These are phyloP conservation scores for Coemansia sp. DNA, from an alignment of 371 early-diverging fungal species.

Conservation along the genomic window DNA sequence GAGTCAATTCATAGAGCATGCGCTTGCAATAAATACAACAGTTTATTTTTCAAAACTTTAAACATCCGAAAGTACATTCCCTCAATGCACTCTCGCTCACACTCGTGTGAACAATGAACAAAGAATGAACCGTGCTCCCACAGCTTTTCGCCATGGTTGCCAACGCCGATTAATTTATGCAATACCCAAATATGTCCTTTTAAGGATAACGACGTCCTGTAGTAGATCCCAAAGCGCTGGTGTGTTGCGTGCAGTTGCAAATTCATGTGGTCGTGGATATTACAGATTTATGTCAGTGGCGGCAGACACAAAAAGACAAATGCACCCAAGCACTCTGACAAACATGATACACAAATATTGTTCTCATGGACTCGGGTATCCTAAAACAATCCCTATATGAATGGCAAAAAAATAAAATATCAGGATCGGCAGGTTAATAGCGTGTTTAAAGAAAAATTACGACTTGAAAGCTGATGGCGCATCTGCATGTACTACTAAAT, in stretches of 20 bases:
- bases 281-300: not conserved
- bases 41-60: not conserved
- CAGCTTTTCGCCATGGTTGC: not conserved
- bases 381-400: not conserved
- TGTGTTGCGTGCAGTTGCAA: constrained; percentile 2
- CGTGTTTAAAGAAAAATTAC: not conserved
- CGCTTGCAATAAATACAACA: not conserved
- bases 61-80: constrained; percentile 4
- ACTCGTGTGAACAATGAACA: not conserved
- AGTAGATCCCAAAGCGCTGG: constrained; percentile 6
- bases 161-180: constrained; percentile 40
- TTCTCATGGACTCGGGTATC: constrained; percentile 6
- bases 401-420: not conserved
- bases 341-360: not conserved
- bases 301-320: not conserved
- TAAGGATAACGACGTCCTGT: constrained; percentile 5
- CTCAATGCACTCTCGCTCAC: not conserved
- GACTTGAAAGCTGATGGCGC: not conserved
- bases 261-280: not conserved
- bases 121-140: not conserved
- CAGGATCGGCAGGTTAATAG: not conserved
- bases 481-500: not conserved
- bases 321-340: not conserved
- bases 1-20: constrained; percentile 1
- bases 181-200: constrained; percentile 16